phyloP scores from a whole-genome alignment of 495 filamentous ascomycete genomes.

The Hypoxylon lienhwacheense region DNA sequence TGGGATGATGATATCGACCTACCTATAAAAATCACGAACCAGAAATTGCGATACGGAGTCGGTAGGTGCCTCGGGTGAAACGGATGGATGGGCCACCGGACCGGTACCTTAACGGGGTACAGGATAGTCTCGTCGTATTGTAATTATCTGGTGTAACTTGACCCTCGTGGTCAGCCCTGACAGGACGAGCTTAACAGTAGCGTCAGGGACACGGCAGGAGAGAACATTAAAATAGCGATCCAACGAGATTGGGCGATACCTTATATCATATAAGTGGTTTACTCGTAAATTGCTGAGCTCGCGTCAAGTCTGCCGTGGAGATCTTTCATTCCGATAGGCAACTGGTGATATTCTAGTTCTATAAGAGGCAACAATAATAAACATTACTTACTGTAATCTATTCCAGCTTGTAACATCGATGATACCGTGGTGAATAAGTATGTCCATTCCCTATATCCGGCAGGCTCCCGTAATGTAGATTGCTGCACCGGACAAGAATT shows the following conservation, averaged over 20 bases:
- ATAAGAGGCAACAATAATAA: not conserved
- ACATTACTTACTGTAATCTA: not conserved
- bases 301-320: not conserved
- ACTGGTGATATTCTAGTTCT: slow-evolving; percentile 1
- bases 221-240: slow-evolving; percentile 5
- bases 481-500: slow-evolving; percentile 2
- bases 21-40: not conserved
- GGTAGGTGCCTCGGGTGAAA: not conserved
- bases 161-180: slow-evolving; percentile 20
- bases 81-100: slow-evolving; percentile 2
- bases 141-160: slow-evolving; percentile 19
- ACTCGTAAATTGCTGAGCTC: not conserved
- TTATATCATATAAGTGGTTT: not conserved
- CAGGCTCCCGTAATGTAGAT: not conserved
- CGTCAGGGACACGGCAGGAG: slow-evolving; percentile 18
- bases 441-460: no score
- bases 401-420: not conserved
- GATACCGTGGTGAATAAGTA: not conserved
- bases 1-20: not conserved
- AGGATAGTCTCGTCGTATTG: slow-evolving; percentile 13
- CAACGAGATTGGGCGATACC: slow-evolving; percentile 5
- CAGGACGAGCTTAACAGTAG: slow-evolving; percentile 21
- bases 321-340: not conserved
- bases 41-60: not conserved
- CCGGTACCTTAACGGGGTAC: slow-evolving; percentile 10